Percentiles rank a stretch among this genome's conserved stretches.
Evolutionary conservation across 1,284 basidiomycete species (phyloP).

Genomic region (Agroathelia rolfsii): DNA sequence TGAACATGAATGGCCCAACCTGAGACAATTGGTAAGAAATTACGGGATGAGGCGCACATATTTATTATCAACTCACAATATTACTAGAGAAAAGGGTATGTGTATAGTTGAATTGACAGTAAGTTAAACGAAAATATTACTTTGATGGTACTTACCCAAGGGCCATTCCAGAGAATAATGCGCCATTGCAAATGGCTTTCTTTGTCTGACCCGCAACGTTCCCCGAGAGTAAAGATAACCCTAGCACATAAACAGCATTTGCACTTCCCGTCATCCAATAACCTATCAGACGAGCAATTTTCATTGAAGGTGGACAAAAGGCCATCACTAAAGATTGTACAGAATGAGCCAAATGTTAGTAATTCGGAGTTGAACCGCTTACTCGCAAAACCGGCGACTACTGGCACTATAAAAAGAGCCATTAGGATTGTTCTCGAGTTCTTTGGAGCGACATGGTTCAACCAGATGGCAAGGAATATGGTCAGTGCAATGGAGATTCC

Average conservation of each 20-base stretch:
- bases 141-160: slow-evolving; percentile 22
- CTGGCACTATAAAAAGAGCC: slow-evolving; percentile 16
- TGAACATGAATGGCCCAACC: too few relatives aligned
- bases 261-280: slow-evolving; percentile 29
- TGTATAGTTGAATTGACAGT: too few relatives aligned
- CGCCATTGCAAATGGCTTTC: slow-evolving; percentile 23
- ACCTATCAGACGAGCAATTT: slow-evolving; percentile 13
- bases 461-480: slow-evolving; percentile 15
- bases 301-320: too few relatives aligned
- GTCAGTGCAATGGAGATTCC: slow-evolving; percentile 18
- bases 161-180: slow-evolving; percentile 20
- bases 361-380: too few relatives aligned
- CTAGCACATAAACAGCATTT: slow-evolving; percentile 33
- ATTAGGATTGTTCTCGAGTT: slow-evolving; percentile 18
- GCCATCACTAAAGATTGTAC: too few relatives aligned
- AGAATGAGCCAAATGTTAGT: slow-evolving; percentile 15
- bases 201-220: slow-evolving; percentile 38
- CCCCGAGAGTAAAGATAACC: slow-evolving; percentile 32
- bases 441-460: slow-evolving; percentile 14
- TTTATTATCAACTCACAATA: too few relatives aligned
- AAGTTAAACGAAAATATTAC: too few relatives aligned
- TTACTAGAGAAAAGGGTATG: too few relatives aligned
- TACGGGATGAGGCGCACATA: too few relatives aligned
- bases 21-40: too few relatives aligned
- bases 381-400: slow-evolving; percentile 18